phyloP scores from a whole-genome alignment of 2,329 filamentous ascomycete species.

The Colletotrichum sp. region DNA sequence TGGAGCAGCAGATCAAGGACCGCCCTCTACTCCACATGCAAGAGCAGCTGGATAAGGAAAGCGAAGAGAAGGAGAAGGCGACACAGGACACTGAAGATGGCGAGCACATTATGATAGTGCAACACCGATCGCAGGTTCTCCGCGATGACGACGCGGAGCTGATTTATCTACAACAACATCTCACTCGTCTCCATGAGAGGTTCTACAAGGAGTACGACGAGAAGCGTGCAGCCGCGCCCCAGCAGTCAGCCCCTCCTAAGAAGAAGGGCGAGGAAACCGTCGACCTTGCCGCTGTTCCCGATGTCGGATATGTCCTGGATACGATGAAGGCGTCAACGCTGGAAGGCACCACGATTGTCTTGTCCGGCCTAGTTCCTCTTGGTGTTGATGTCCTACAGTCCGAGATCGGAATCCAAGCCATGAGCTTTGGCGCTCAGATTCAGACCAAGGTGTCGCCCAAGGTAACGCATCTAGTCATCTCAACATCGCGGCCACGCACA shows the following conservation, averaged over 20 bases:
- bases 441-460: constrained; percentile 61
- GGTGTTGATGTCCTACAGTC: constrained; percentile 79
- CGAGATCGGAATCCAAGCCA: constrained; percentile 86
- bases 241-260: constrained; percentile 11
- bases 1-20: constrained; percentile 88
- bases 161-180: constrained; percentile 73
- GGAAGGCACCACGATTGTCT: constrained; percentile 76
- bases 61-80: constrained; percentile 63
- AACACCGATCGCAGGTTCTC: constrained; percentile 72
- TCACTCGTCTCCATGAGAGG: constrained; percentile 74
- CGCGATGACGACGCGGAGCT: constrained; percentile 90
- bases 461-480: constrained; percentile 77
- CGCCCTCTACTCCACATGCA: constrained; percentile 91
- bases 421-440: constrained; percentile 79
- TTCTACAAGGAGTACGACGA: constrained; percentile 87
- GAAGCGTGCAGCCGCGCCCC: constrained; percentile 36
- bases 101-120: constrained; percentile 10
- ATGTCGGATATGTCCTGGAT: constrained; percentile 85
- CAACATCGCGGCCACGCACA: constrained; percentile 74
- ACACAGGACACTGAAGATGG: constrained; percentile 48
- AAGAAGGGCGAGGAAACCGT: constrained; percentile 41
- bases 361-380: constrained; percentile 88
- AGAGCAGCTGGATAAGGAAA: constrained; percentile 85
- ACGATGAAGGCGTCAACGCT: constrained; percentile 80
- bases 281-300: constrained; percentile 68